Conservation (phyloP, 495 filamentous ascomycete species). For the Talaromyces ruber region DNA sequence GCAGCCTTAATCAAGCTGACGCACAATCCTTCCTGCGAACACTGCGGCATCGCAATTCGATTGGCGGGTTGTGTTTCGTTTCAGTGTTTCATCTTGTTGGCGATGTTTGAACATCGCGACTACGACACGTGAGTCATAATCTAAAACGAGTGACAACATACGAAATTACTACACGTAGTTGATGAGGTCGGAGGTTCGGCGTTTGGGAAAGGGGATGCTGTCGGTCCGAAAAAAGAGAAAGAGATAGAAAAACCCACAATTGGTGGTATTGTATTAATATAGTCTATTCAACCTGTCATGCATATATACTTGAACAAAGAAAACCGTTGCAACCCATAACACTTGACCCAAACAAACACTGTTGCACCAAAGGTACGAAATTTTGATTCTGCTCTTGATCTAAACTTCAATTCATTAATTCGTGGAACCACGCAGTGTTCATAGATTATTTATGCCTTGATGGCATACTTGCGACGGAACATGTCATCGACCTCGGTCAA, state of each 20-base stretch:
- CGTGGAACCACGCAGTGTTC: background rate
- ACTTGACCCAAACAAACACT: constrained; percentile 17
- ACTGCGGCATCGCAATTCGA: background rate
- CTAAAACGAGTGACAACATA: background rate
- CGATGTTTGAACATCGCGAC: background rate
- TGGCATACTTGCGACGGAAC: constrained; percentile 81
- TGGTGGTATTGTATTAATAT: background rate
- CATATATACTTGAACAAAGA: constrained; percentile 9
- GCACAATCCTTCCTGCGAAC: background rate
- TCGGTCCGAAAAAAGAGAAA: background rate
- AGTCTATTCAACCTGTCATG: constrained; percentile 15
- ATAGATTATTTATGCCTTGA: constrained; percentile 72
- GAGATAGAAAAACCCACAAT: background rate
- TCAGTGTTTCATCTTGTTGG: constrained; percentile 2
- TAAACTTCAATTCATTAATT: constrained; percentile 1
- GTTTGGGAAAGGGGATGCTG: background rate
- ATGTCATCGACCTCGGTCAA: constrained; percentile 84
- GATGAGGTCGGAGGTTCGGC: background rate
- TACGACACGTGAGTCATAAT: constrained; percentile 6
- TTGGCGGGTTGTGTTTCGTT: background rate
- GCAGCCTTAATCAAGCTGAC: background rate
- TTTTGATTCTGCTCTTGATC: background rate
- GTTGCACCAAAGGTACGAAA: constrained; percentile 2
- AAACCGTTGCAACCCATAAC: constrained; percentile 14
- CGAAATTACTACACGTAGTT: background rate